Evolutionary conservation across 768 basidiomycete genomes (phyloP).

Genomic region (Jaapia argillacea): DNA sequence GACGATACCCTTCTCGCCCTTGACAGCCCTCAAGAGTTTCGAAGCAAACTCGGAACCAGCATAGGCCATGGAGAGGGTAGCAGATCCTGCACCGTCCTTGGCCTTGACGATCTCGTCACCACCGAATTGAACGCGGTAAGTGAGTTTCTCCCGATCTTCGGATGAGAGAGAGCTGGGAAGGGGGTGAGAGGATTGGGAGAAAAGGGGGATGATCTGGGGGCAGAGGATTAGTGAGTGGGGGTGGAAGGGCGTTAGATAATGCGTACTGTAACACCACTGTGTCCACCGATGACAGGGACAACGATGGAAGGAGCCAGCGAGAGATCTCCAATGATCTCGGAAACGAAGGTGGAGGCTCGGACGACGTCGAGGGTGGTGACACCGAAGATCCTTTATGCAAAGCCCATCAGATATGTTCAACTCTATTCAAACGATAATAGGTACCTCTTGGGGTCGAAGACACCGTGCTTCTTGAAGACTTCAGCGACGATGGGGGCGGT

Average conservation of each 20-base stretch:
- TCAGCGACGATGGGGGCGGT: slow-evolving; percentile 96
- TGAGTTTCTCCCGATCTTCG: slow-evolving; percentile 44
- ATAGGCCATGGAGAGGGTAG: slow-evolving; percentile 95
- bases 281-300: slow-evolving; percentile 92
- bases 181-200: slow-evolving; percentile 80
- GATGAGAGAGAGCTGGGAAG: slow-evolving; percentile 49
- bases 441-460: slow-evolving; percentile 88
- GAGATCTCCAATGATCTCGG: slow-evolving; percentile 62
- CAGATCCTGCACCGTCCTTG: slow-evolving; percentile 88
- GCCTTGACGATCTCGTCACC: slow-evolving; percentile 99
- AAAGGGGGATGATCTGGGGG: slow-evolving; percentile 77
- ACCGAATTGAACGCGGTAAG: slow-evolving; percentile 88
- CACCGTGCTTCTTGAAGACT: slow-evolving; percentile 86
- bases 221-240: slow-evolving; percentile 4
- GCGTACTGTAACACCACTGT: slow-evolving; percentile 79
- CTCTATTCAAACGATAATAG: not conserved
- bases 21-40: slow-evolving; percentile 75
- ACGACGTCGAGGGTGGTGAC: slow-evolving; percentile 97
- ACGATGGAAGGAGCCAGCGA: slow-evolving; percentile 49
- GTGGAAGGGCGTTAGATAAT: not conserved
- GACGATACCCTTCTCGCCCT: slow-evolving; percentile 82
- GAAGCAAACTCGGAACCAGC: slow-evolving; percentile 85
- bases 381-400: slow-evolving; percentile 73
- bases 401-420: not conserved
- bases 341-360: slow-evolving; percentile 93